phyloP scores from a whole-genome alignment of 2,329 filamentous ascomycete species.

The Talaromyces piceae region DNA sequence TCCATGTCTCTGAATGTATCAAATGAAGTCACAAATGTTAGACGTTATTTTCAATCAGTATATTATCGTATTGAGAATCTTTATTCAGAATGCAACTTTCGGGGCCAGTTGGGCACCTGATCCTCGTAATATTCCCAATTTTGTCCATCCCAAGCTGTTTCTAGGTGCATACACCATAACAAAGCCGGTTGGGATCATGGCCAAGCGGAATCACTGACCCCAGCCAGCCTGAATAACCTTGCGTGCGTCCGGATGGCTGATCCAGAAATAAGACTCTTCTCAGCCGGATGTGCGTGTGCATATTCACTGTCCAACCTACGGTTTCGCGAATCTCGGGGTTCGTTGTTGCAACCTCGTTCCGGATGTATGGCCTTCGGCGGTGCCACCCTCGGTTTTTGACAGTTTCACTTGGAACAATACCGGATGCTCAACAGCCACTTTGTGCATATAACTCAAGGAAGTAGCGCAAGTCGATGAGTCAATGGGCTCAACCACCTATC shows the following conservation, averaged over 20 bases:
- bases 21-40: not conserved
- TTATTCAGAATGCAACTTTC: conserved; percentile 1
- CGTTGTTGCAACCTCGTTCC: not conserved
- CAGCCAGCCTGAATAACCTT: conserved; percentile 9
- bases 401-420: conserved; percentile 4
- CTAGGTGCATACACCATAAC: conserved; percentile 10
- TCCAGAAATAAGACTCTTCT: conserved; percentile 9
- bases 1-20: not conserved
- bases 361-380: conserved; percentile 8
- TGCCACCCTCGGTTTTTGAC: conserved; percentile 2
- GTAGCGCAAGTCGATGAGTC: not conserved
- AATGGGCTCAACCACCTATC: conserved; percentile 3
- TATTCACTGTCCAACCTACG: not conserved
- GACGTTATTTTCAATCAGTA: not conserved
- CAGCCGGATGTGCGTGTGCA: conserved; percentile 2
- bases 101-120: conserved; percentile 6
- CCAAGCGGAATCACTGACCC: conserved; percentile 7
- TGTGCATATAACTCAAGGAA: not conserved
- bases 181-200: not conserved
- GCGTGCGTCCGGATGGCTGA: conserved; percentile 6
- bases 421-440: not conserved
- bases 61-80: not conserved
- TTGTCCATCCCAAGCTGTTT: conserved; percentile 1
- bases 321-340: not conserved
- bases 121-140: conserved; percentile 6